phyloP scores from a whole-genome alignment of 768 basidiomycete genomes.

The Chalciporus sphaerocephalus region DNA sequence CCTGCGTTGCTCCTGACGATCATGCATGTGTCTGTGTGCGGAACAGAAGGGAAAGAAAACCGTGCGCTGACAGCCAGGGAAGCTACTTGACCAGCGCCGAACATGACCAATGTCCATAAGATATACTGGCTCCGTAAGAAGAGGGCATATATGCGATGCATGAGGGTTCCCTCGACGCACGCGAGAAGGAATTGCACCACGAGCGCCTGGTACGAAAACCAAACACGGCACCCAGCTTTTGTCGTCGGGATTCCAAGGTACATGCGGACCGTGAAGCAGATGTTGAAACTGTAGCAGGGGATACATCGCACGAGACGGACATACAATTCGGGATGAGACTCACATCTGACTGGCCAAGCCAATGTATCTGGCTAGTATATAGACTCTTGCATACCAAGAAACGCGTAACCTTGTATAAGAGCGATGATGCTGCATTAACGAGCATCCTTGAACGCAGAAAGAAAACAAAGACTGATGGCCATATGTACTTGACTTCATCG shows the following conservation, averaged over 20 bases:
- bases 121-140: constrained; percentile 9
- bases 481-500: constrained; percentile 16
- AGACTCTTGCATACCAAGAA: constrained; percentile 9
- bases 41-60: constrained; percentile 6
- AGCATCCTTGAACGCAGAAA: too few species aligned
- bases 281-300: constrained; percentile 14
- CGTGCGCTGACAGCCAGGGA: constrained; percentile 19
- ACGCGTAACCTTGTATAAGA: constrained; percentile 5
- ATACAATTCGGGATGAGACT: neutral
- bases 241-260: constrained; percentile 5
- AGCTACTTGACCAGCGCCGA: constrained; percentile 7
- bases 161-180: constrained; percentile 11
- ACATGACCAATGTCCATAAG: constrained; percentile 5
- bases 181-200: constrained; percentile 13
- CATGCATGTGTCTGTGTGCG: constrained; percentile 16
- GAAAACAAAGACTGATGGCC: constrained; percentile 20
- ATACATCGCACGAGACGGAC: neutral
- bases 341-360: constrained; percentile 20
- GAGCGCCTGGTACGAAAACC: constrained; percentile 17
- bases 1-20: constrained; percentile 9
- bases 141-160: constrained; percentile 18
- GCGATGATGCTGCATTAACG: neutral
- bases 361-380: constrained; percentile 11
- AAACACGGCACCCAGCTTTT: constrained; percentile 8
- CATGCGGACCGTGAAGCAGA: constrained; percentile 21